Percentiles rank a stretch among this genome's conserved stretches.
Conservation (phyloP, 352 stramenopile genomes). For the Pythium angustatum region DNA sequence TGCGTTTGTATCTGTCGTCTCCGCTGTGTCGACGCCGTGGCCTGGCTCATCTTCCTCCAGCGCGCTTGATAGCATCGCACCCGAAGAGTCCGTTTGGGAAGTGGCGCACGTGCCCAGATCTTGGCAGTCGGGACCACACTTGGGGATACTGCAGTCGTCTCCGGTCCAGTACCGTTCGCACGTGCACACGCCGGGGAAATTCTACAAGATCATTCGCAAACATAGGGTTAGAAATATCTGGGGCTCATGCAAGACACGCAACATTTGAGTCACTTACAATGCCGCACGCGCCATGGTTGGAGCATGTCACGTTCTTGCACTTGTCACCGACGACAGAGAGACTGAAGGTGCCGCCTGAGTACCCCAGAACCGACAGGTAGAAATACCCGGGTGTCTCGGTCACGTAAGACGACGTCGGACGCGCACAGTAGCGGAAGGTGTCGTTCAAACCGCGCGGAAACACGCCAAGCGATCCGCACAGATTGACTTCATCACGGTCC, state of each 20-base stretch:
- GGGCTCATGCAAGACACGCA: no score
- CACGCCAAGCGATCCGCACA: constrained; percentile 62
- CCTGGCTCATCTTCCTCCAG: no score
- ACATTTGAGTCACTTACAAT: constrained; percentile 31
- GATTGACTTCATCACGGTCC: constrained; percentile 54
- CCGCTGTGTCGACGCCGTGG: no score
- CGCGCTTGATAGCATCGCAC: no score
- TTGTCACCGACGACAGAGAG: constrained; percentile 63
- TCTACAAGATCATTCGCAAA: no score
- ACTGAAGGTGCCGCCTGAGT: constrained; percentile 36
- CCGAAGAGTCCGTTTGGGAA: no score
- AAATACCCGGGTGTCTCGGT: constrained; percentile 63
- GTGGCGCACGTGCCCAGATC: constrained; percentile 62
- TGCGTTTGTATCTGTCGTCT: no score
- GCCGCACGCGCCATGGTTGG: constrained; percentile 54
- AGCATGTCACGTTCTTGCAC: constrained; percentile 63
- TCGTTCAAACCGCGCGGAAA: constrained; percentile 66
- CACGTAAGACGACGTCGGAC: constrained; percentile 52
- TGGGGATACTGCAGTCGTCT: constrained; percentile 69
- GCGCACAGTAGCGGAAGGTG: constrained; percentile 54
- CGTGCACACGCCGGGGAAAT: constrained; percentile 64
- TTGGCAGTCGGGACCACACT: constrained; percentile 70
- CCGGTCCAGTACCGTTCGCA: constrained; percentile 79
- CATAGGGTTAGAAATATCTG: no score
- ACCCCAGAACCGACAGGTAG: constrained; percentile 72